Conservation (phyloP, 768 basidiomycete genomes). For the Mycena sanguinolenta region DNA sequence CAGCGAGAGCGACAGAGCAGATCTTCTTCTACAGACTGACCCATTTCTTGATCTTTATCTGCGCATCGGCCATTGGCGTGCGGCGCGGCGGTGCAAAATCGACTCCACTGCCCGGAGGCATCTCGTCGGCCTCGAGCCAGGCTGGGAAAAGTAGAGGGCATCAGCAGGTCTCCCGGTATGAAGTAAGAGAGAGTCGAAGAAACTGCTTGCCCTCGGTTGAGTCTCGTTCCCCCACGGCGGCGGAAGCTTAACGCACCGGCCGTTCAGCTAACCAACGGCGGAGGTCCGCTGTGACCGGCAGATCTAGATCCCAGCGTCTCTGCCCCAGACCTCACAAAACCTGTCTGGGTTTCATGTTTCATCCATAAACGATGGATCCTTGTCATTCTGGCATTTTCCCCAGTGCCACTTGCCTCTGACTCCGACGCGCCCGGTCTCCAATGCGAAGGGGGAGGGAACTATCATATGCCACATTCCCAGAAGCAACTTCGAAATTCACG, state of each 20-base stretch:
- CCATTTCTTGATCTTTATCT: slow-evolving; percentile 29
- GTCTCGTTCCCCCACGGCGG: too few relatives aligned
- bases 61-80: slow-evolving; percentile 36
- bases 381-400: too few relatives aligned
- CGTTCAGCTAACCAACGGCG: not conserved
- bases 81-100: slow-evolving; percentile 43
- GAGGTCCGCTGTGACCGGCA: not conserved
- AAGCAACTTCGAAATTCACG: too few relatives aligned
- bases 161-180: slow-evolving; percentile 49
- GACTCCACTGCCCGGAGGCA: slow-evolving; percentile 43
- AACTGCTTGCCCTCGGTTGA: too few relatives aligned
- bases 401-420: too few relatives aligned
- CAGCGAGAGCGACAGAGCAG: slow-evolving; percentile 58
- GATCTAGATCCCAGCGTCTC: slow-evolving; percentile 2
- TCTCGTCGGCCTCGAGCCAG: slow-evolving; percentile 39
- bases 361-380: not conserved
- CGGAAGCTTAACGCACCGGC: slow-evolving; percentile 1
- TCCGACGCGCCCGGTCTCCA: too few relatives aligned
- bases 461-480: too few relatives aligned
- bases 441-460: too few relatives aligned
- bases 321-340: not conserved
- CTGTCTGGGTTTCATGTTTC: slow-evolving; percentile 16
- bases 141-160: slow-evolving; percentile 57
- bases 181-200: too few relatives aligned
- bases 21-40: slow-evolving; percentile 38